Conservation (phyloP, 169 alveolate genomes). For the Cardiosporidium cionae region DNA sequence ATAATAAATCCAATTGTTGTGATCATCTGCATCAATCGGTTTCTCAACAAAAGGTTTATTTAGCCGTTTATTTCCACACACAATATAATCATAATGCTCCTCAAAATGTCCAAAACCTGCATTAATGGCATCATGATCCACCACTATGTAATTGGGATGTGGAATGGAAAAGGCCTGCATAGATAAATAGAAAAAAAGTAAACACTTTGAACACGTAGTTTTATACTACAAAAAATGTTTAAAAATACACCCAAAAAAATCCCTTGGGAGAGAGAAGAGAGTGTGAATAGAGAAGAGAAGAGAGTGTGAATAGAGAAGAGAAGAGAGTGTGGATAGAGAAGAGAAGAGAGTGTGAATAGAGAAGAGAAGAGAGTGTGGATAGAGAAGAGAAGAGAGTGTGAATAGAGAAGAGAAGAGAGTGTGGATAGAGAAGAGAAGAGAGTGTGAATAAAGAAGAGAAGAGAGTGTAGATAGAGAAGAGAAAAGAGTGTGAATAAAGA, state of each 20-base stretch:
- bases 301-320: no score
- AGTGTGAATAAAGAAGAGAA: no score
- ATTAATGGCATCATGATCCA: conserved; percentile 65
- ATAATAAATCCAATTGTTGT: conserved; percentile 90
- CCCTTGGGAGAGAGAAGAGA: not conserved
- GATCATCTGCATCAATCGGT: conserved; percentile 94
- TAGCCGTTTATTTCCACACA: conserved; percentile 5
- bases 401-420: not conserved
- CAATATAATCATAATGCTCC: conserved; percentile 28
- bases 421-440: no score
- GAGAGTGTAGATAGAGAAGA: no score
- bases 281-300: not conserved
- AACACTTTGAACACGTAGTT: not conserved
- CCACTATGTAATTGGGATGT: conserved; percentile 70
- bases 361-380: not conserved
- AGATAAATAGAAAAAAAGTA: not conserved
- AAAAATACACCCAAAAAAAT: not conserved
- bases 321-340: no score
- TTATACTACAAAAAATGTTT: not conserved
- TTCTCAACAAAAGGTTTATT: conserved; percentile 94
- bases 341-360: not conserved
- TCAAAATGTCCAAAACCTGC: conserved; percentile 53
- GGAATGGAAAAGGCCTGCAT: conserved; percentile 65
- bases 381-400: not conserved
- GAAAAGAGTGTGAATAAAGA: not conserved